Evolutionary conservation across 2,329 filamentous ascomycete species (phyloP), one percentile per base, ranked within the genome.

Genomic region (Alternaria sp.): DNA sequence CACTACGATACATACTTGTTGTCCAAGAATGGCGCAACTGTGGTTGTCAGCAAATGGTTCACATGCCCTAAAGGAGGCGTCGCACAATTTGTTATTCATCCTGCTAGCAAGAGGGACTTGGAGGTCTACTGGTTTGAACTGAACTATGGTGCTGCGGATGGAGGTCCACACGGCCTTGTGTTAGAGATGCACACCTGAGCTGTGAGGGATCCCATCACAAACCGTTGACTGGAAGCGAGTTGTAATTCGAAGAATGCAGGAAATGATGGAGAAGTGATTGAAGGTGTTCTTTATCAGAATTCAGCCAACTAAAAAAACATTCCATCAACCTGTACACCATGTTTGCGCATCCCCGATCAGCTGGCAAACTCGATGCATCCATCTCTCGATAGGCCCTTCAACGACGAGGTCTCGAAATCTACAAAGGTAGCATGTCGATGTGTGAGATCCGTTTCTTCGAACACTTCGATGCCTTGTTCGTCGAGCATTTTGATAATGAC

Each of bases 61-160:
- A 26, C 29, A 1, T 77, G 74, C 37, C 56, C 55, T 0, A 70
- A 70, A 41, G 68, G 68, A 2, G 46, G 63, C 36, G 55, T 65
- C 4, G 66, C 65, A n/a, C 67, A 74, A 48, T 77, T 71, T 39
- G 48, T 76, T 44, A 34, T 74, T 54, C 61, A 69, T 37, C 72
- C 72, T 0, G 63, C 49, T 41, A 52, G 62, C 14, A 46, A 37
- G 4, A 57, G 58, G 28, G 51, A 62, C n/a, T 62, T 72, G 29
- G 65, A 62, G 14, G 50, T 71, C 4, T 67, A 54, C 10, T 76
- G 74, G 73, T 76, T 66, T 62, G 74, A 77, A 58, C 36, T 74
- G 54, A 63, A 69, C 26, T 66, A 74, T 50, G 63, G 61, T 8
- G 24, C 53, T 11, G 39, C 10, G 5, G 42, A 63, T 17, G 68